A percentile compares a stretch with the other conserved stretches of the same genome.
Conservation (phyloP, 176 grass and related monocot species). For the Panicum miliaceum region DNA sequence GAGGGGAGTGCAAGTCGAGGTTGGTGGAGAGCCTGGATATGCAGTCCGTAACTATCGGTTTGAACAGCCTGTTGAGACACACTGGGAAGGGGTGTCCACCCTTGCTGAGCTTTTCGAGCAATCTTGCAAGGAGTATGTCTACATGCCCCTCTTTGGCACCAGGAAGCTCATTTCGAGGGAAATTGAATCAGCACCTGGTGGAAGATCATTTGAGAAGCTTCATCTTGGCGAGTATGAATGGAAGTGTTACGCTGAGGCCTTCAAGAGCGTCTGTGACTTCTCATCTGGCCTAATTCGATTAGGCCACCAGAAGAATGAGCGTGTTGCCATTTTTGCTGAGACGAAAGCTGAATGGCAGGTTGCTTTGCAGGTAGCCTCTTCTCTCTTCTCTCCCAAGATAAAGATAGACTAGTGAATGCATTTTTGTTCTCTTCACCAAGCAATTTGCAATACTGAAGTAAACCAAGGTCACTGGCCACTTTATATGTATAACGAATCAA, state of each 20-base stretch:
- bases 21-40: conserved; percentile 73
- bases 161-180: conserved; percentile 85
- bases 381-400: not conserved
- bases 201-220: conserved; percentile 87
- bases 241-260: conserved; percentile 79
- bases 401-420: not conserved
- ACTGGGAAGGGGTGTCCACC: conserved; percentile 82
- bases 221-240: conserved; percentile 94
- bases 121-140: conserved; percentile 70
- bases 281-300: conserved; percentile 76
- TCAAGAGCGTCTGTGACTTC: conserved; percentile 79
- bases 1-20: conserved; percentile 73
- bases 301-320: conserved; percentile 66
- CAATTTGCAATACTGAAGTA: not conserved
- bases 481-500: not conserved
- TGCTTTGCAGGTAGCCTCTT: conserved; percentile 77
- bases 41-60: conserved; percentile 78
- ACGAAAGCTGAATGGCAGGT: conserved; percentile 90
- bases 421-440: conserved; percentile 22
- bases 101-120: conserved; percentile 83
- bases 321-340: conserved; percentile 93
- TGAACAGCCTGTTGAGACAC: conserved; percentile 63
- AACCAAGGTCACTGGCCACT: not conserved
- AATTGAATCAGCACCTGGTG: conserved; percentile 55
- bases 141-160: conserved; percentile 79